Base-by-base conservation (phyloP, 768 basidiomycete species). In the Macrocybe gigantea region DNA sequence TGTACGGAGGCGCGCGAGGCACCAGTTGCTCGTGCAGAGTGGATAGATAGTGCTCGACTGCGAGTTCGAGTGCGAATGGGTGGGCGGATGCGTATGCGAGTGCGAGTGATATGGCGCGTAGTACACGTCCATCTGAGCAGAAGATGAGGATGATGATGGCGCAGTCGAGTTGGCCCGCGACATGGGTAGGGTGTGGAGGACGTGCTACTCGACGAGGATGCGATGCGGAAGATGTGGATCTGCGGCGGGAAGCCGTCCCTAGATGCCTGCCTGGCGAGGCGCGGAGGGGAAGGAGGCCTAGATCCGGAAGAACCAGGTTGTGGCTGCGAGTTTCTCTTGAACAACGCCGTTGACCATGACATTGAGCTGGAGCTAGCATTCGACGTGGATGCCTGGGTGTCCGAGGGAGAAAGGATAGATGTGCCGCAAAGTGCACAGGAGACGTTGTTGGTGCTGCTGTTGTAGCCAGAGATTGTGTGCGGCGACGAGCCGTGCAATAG, bases 1-100 rank as follows among this genome's bases (percentile, higher is more conserved):
- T 34, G 85, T 75, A 9, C 93, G 80, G 13, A 96, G 71, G 6
- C 93, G 79, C 5, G 77, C 69, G 11, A 95, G 71, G 62, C 93
- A 95, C 85, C 92, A 95, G n/a, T 88, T 83, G 12, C 78, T 79
- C 8, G 77, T 69, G 58, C 93, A 96, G 2, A 96, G 70, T 1
- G 93, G 90, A 63, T 95, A 88, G 12, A 84, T 73, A 2, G 79
- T 74, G 31, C 74, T 64, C 2, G 67, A 57, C 47, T 68, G 50
- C 44, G 58, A 44, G 56, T 61, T 43, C 57, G 62, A 32, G 53
- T 56, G 47, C 6, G 52, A 38, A 8, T 44, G 47, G n/a, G 67
- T 50, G 34, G 52, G 38, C 14, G 48, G 36, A 49, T 50, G 41
- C 43, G 43, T 54, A 33, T 54, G 57, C 49, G 64, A 54, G 50